Evolutionary conservation across 257 asterid genomes (phyloP).

Genomic region (Solanum peruvianum): DNA sequence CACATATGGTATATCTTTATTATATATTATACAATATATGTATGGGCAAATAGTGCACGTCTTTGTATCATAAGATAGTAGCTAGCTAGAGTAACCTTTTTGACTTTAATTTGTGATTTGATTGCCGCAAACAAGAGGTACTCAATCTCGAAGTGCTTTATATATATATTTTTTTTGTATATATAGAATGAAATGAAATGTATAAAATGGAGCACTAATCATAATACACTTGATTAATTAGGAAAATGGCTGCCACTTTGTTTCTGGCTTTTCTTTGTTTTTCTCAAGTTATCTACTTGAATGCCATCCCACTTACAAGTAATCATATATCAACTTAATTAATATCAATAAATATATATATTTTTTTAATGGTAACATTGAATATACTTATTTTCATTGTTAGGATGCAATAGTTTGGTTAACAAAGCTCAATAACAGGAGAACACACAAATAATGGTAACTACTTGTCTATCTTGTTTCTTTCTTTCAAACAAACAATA

Average conservation of each 20-base stretch:
- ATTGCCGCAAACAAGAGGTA: constrained; percentile 16
- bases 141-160: background rate
- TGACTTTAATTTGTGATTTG: constrained; percentile 14
- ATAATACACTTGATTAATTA: background rate
- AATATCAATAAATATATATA: background rate
- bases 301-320: constrained; percentile 37
- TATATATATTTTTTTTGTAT: background rate
- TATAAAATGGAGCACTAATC: constrained; percentile 17
- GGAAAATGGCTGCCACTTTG: constrained; percentile 22
- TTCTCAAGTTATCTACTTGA: constrained; percentile 22
- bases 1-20: background rate
- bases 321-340: background rate
- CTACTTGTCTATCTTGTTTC: background rate
- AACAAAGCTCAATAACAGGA: constrained; percentile 9
- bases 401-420: constrained; percentile 31
- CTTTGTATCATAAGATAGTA: background rate
- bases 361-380: background rate
- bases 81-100: constrained; percentile 1
- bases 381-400: background rate
- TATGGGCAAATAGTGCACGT: background rate
- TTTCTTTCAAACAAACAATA: background rate
- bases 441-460: constrained; percentile 19
- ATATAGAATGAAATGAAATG: background rate
- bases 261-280: constrained; percentile 27
- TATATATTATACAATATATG: background rate